A percentile compares a stretch with the other conserved stretches of the same genome.
phyloP scores from a whole-genome alignment of 2,329 filamentous ascomycete species.

The Allantophomopsis lycopodina region DNA sequence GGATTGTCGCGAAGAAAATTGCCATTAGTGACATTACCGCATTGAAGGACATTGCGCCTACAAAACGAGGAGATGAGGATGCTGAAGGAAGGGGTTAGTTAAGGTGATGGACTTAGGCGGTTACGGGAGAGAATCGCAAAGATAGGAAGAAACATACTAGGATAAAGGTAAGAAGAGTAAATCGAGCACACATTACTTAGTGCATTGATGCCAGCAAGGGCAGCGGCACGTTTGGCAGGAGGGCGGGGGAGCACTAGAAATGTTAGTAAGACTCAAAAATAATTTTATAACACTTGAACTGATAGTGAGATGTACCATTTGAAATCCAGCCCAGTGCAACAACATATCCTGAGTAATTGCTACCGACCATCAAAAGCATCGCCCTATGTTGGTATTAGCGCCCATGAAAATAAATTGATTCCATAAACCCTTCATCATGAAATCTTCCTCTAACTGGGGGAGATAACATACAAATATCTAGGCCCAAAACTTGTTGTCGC shows the following conservation, averaged over 20 bases:
- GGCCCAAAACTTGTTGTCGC: slow-evolving; percentile 42
- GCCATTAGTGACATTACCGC: slow-evolving; percentile 48
- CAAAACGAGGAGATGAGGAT: slow-evolving; percentile 8
- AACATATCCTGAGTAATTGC: slow-evolving; percentile 49
- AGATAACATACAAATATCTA: slow-evolving; percentile 34
- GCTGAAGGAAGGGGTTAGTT: not conserved
- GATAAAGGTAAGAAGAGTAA: slow-evolving; percentile 53
- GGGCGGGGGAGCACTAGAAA: slow-evolving; percentile 23
- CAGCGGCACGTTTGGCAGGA: slow-evolving; percentile 8
- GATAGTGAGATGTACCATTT: slow-evolving; percentile 29
- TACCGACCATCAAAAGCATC: slow-evolving; percentile 55
- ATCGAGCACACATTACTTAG: slow-evolving; percentile 47
- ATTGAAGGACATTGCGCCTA: slow-evolving; percentile 49
- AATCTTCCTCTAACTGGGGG: no score
- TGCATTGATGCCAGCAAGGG: slow-evolving; percentile 8
- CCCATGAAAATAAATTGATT: not conserved
- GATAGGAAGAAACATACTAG: not conserved
- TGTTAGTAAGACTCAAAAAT: not conserved
- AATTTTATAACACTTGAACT: no score
- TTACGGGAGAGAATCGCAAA: not conserved
- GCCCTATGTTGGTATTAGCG: slow-evolving; percentile 13
- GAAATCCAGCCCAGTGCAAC: slow-evolving; percentile 59
- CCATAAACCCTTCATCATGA: no score
- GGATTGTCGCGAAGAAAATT: slow-evolving; percentile 43
- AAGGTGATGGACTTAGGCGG: no score